Conservation (phyloP, 352 stramenopile genomes). For the Phytophthora hybrid region DNA sequence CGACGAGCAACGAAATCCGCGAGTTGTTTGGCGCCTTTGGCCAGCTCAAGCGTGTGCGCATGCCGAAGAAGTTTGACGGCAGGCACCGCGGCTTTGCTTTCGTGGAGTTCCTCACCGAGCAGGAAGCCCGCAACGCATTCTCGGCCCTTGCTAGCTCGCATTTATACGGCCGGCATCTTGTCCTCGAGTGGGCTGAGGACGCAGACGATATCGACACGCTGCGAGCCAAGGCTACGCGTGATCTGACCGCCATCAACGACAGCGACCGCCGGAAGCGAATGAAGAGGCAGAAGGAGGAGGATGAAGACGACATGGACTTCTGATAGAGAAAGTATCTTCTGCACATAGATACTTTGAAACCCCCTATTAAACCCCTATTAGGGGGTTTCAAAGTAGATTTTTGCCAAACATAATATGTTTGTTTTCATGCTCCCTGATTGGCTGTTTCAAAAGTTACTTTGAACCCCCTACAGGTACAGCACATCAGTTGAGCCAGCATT, state of each 20-base stretch:
- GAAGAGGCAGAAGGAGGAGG: constrained; percentile 59
- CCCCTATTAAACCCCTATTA: too few relatives aligned
- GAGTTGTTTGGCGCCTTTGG: constrained; percentile 98
- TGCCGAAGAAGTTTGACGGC: constrained; percentile 99
- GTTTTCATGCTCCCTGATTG: too few relatives aligned
- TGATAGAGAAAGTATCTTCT: constrained; percentile 16
- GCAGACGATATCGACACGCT: constrained; percentile 88
- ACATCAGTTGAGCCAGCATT: too few relatives aligned
- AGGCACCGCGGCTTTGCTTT: constrained; percentile 98
- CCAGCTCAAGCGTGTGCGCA: constrained; percentile 97
- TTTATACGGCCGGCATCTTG: constrained; percentile 98
- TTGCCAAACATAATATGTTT: too few relatives aligned
- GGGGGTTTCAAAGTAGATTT: too few relatives aligned
- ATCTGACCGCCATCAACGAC: constrained; percentile 76
- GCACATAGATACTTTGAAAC: too few relatives aligned
- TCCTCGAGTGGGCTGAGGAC: constrained; percentile 97
- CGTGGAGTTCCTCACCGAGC: constrained; percentile 97
- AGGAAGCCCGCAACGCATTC: constrained; percentile 95
- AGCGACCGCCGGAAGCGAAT: constrained; percentile 72
- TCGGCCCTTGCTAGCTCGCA: constrained; percentile 95
- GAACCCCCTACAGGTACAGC: too few relatives aligned
- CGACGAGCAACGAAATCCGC: constrained; percentile 96
- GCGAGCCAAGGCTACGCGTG: constrained; percentile 80
- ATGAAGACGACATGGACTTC: constrained; percentile 59
- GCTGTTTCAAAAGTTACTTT: too few relatives aligned